Evolutionary conservation across 78 protist species (phyloP).

Genomic region (Isochrysis galbana): DNA sequence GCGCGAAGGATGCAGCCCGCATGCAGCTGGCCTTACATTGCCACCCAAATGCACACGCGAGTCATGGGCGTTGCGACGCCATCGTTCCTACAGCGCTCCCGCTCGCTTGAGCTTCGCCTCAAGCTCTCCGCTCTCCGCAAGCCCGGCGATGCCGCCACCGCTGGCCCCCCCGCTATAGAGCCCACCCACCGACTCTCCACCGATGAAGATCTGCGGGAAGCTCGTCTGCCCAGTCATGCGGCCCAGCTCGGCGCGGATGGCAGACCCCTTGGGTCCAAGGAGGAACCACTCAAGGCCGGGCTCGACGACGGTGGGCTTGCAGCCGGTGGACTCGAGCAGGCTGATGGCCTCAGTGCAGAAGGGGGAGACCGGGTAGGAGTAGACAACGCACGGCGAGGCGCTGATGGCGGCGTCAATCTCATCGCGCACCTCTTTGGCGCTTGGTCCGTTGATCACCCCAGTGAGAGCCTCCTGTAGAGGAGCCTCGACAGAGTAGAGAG

Average conservation of each 20-base stretch:
- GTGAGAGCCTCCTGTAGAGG: no score
- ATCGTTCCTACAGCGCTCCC: background rate
- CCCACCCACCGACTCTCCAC: background rate
- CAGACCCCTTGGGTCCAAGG: background rate
- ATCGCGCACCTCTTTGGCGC: no score
- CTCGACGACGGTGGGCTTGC: background rate
- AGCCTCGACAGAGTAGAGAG: no score
- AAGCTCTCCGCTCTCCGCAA: background rate
- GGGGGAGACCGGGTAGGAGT: background rate
- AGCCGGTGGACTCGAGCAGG: conserved; percentile 7
- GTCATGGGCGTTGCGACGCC: no score
- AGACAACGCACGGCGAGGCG: background rate
- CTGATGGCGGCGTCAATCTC: background rate
- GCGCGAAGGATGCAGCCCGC: no score
- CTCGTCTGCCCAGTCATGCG: background rate
- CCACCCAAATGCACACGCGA: no score
- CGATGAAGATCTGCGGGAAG: conserved; percentile 25
- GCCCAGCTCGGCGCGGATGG: background rate
- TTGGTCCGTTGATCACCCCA: no score
- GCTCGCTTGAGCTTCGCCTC: background rate
- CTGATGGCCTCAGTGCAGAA: conserved; percentile 1
- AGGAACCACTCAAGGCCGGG: conserved; percentile 33
- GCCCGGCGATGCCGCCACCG: background rate
- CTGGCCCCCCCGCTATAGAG: no score
- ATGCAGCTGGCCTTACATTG: no score